A percentile compares a stretch with the other conserved stretches of the same genome.
These are phyloP conservation scores for Penicillium simplicissimum DNA, from an alignment of 495 filamentous ascomycete genomes.

Conservation along the genomic window DNA sequence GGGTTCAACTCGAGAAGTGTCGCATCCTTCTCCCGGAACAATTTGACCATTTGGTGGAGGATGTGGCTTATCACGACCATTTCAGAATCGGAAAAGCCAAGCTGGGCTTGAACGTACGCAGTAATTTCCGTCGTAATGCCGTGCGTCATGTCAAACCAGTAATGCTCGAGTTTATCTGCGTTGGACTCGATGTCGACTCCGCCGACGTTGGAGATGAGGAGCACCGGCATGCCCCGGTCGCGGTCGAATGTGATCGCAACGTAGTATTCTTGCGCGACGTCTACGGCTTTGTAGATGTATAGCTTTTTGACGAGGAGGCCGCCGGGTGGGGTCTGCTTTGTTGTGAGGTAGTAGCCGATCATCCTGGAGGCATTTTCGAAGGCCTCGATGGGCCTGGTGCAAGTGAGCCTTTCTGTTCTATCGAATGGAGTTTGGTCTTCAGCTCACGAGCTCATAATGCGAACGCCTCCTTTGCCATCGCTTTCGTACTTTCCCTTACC, in stretches of 20 bases:
- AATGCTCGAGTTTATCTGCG: conserved; percentile 25
- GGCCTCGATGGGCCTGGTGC: conserved; percentile 27
- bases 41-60: conserved; percentile 25
- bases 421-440: not conserved
- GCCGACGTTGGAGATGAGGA: conserved; percentile 33
- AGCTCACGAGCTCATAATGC: conserved; percentile 30
- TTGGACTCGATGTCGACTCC: conserved; percentile 38
- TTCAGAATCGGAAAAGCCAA: conserved; percentile 28
- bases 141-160: conserved; percentile 25
- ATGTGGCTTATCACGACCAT: conserved; percentile 26
- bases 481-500: conserved; percentile 35
- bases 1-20: conserved; percentile 38
- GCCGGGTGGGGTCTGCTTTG: conserved; percentile 31
- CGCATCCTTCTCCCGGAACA: conserved; percentile 39
- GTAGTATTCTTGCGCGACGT: conserved; percentile 34
- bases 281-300: conserved; percentile 35
- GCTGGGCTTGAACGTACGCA: conserved; percentile 24
- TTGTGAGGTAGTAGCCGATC: conserved; percentile 35
- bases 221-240: conserved; percentile 24
- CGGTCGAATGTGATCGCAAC: conserved; percentile 39
- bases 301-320: conserved; percentile 37
- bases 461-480: conserved; percentile 36
- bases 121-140: conserved; percentile 29
- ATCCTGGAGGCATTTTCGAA: conserved; percentile 35
- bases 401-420: not conserved